phyloP scores from a whole-genome alignment of 305 asterid genomes.

The Fraxinus floribunda region DNA sequence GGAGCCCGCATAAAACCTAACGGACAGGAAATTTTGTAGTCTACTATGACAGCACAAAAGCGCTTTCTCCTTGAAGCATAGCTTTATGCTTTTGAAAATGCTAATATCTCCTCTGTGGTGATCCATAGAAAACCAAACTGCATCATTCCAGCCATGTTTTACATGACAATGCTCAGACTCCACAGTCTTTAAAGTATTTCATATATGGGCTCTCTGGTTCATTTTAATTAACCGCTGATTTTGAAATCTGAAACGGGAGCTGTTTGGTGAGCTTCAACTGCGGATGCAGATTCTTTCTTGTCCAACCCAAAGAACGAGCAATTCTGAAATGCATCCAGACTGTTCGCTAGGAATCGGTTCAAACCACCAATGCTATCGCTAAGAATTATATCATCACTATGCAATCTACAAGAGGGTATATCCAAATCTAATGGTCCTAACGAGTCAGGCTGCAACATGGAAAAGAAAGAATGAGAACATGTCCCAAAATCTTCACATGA shows the following conservation, averaged over 20 bases:
- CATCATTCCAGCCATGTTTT: slow-evolving; percentile 22
- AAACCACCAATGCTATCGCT: slow-evolving; percentile 87
- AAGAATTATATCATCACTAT: slow-evolving; percentile 72
- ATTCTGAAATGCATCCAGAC: slow-evolving; percentile 87
- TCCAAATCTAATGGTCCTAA: slow-evolving; percentile 96
- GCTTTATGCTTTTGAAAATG: slow-evolving; percentile 6
- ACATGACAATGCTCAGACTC: slow-evolving; percentile 25
- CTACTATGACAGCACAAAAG: slow-evolving; percentile 33
- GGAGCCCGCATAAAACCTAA: slow-evolving; percentile 25
- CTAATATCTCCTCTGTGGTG: background rate
- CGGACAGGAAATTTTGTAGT: slow-evolving; percentile 16
- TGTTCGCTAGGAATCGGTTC: slow-evolving; percentile 84
- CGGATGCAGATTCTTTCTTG: slow-evolving; percentile 62
- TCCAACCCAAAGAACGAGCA: slow-evolving; percentile 86
- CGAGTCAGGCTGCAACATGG: slow-evolving; percentile 76
- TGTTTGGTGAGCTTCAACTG: slow-evolving; percentile 52
- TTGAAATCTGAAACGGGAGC: slow-evolving; percentile 49
- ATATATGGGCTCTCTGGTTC: slow-evolving; percentile 6
- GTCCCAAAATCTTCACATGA: background rate
- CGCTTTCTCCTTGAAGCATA: slow-evolving; percentile 12
- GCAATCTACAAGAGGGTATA: slow-evolving; percentile 81
- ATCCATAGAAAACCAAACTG: slow-evolving; percentile 25
- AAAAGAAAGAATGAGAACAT: slow-evolving; percentile 29
- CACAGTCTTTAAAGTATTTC: slow-evolving; percentile 16
- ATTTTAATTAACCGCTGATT: slow-evolving; percentile 45